phyloP scores from a whole-genome alignment of 306 rosid genomes.

The Canavalia gladiata region DNA sequence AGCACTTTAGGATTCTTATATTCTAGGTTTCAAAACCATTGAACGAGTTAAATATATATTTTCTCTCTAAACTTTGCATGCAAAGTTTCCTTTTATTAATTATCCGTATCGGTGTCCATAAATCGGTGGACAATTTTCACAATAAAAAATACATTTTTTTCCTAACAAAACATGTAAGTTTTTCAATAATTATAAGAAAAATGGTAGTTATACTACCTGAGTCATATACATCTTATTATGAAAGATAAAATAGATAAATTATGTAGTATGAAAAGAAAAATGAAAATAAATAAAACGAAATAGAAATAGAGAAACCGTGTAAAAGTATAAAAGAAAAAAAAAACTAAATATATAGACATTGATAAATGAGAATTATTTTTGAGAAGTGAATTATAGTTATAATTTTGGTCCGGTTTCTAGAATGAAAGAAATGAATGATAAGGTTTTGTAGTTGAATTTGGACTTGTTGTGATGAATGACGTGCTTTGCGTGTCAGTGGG shows the following conservation, averaged over 20 bases:
- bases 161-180: neutral
- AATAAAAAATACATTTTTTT: neutral
- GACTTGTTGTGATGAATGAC: slow-evolving; percentile 41
- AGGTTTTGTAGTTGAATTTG: slow-evolving; percentile 43
- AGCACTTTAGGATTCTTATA: neutral
- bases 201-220: too few relatives aligned
- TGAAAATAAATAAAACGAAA: too few relatives aligned
- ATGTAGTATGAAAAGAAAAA: too few relatives aligned
- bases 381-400: neutral
- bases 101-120: neutral
- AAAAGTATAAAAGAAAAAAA: too few relatives aligned
- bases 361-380: neutral
- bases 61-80: neutral
- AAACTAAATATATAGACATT: too few relatives aligned
- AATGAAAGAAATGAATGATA: slow-evolving; percentile 39
- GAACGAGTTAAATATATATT: neutral
- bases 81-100: neutral
- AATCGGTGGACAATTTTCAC: neutral
- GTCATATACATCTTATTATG: too few relatives aligned
- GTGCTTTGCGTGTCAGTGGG: slow-evolving; percentile 80
- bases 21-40: slow-evolving; percentile 40
- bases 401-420: neutral
- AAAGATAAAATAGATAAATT: too few relatives aligned
- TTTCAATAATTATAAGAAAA: neutral
- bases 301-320: too few relatives aligned